Percentiles rank a stretch among this genome's conserved stretches.
Evolutionary conservation across 2,329 filamentous ascomycete species (phyloP).

Genomic region (Aspergillus japonicus): DNA sequence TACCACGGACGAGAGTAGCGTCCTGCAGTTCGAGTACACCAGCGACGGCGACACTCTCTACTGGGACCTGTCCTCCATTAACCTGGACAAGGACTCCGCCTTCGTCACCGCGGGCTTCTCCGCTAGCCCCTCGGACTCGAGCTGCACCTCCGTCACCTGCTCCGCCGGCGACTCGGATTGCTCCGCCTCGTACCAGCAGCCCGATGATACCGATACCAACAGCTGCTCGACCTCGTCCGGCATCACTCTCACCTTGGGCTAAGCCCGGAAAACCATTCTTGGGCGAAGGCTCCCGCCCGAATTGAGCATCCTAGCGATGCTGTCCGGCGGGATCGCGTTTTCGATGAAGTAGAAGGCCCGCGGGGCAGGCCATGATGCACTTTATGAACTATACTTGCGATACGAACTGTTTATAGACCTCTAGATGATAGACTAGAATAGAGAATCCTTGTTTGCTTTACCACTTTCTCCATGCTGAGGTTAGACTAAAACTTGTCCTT

Average conservation of each 20-base stretch:
- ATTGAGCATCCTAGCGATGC: too few species aligned
- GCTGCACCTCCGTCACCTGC: conserved; percentile 32
- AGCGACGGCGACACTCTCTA: not conserved
- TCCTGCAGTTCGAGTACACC: not conserved
- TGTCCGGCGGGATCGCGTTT: too few species aligned
- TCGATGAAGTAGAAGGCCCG: too few species aligned
- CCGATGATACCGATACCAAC: conserved; percentile 36
- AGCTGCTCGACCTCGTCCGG: conserved; percentile 28
- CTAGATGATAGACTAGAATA: too few species aligned
- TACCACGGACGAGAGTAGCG: not conserved
- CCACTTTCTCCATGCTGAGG: too few species aligned
- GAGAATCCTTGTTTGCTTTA: too few species aligned
- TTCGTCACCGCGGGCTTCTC: conserved; percentile 37
- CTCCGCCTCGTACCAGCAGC: conserved; percentile 35
- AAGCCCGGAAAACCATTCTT: not conserved
- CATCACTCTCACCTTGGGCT: conserved; percentile 36
- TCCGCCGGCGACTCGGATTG: conserved; percentile 32
- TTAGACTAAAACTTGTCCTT: too few species aligned
- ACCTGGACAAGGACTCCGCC: conserved; percentile 8
- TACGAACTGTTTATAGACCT: too few species aligned
- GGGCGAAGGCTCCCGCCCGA: too few species aligned
- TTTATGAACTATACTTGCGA: too few species aligned
- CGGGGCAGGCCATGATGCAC: too few species aligned
- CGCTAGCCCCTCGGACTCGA: conserved; percentile 28
- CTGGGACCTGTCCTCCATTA: not conserved